Evolutionary conservation across 495 filamentous ascomycete genomes (phyloP).

Genomic region (Aspergillus ostianus): DNA sequence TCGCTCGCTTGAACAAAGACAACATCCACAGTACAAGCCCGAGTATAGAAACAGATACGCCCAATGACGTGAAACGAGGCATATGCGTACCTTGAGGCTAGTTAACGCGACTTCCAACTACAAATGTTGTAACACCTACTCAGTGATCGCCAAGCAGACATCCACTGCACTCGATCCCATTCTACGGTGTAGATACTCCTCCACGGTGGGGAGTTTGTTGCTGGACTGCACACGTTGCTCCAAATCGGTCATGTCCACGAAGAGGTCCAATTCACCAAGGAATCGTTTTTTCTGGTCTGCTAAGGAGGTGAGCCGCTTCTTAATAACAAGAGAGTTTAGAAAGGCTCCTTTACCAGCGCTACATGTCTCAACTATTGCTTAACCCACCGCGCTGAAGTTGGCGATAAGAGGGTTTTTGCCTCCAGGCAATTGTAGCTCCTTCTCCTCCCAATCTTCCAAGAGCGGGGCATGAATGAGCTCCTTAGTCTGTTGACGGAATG

Average conservation of each 20-base stretch:
- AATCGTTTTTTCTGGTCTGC: background rate
- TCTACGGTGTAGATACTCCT: constrained; percentile 3
- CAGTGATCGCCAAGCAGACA: constrained; percentile 1
- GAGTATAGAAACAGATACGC: too few species aligned
- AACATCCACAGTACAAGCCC: too few species aligned
- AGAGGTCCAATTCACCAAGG: background rate
- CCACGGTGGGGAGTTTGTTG: background rate
- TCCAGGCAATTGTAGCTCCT: background rate
- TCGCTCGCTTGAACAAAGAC: too few species aligned
- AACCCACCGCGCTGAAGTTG: background rate
- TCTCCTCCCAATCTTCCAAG: background rate
- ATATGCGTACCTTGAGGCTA: background rate
- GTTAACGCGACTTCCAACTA: background rate
- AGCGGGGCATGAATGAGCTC: background rate
- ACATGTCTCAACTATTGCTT: background rate
- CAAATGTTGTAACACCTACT: background rate
- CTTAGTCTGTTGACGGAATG: background rate
- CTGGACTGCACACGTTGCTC: background rate
- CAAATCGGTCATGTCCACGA: background rate
- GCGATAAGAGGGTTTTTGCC: background rate
- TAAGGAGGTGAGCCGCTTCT: background rate
- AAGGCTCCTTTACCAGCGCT: background rate
- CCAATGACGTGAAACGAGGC: too few species aligned
- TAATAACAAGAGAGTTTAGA: background rate
- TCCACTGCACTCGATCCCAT: constrained; percentile 1